Base-by-base conservation (phyloP, 225 moss, liverwort and hornwort genomes). In the Antitrichia curtipendula region DNA sequence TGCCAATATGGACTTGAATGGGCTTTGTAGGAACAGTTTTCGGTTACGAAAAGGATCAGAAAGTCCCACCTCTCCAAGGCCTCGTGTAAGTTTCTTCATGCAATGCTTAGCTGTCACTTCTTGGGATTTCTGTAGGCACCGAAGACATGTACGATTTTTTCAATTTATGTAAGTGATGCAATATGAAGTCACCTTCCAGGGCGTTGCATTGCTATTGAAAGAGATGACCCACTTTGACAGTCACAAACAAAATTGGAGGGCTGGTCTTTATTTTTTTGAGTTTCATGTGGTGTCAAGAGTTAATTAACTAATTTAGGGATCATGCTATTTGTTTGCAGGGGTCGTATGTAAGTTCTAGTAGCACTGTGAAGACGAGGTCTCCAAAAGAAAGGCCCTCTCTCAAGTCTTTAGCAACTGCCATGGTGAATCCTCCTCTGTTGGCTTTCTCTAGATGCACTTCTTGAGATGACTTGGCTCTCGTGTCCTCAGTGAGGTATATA, bases 341-440 rank as follows among this genome's bases (percentile, higher is more conserved):
- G 73, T 89, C 92, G 12, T 91, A 91, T 87, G 88, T 91, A 47
- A 94, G 94, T 86, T 91, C 95, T 83, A 93, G 93, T 84, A 93
- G 96, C 87, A 98, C 96, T 70, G 91, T 98, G 64, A 96, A 95
- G 82, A 95, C 94, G 81, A 93, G 92, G 57, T 95, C 96, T 90
- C 93, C 95, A 61, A 92, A 91, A 85, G 96, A 94, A 61, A 93
- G 93, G 32, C 87, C 91, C 69, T 94, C 96, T 79, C 91, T 98
- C 24, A 94, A 91, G 92, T 90, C 93, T 81, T 80, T 98, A 76
- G 93, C 96, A 62, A 90, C 93, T 89, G 94, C 88, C 54, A 88
- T 93, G 90, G 93, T 91, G 78, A 88, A 53, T 86, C 36, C 41
- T 84, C 71, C 43, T 81, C 83, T 65, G 63, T 59, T 84, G n/a